Base-by-base conservation (phyloP, 192 early-diverging fungal species). In the Coemansia sp. region DNA sequence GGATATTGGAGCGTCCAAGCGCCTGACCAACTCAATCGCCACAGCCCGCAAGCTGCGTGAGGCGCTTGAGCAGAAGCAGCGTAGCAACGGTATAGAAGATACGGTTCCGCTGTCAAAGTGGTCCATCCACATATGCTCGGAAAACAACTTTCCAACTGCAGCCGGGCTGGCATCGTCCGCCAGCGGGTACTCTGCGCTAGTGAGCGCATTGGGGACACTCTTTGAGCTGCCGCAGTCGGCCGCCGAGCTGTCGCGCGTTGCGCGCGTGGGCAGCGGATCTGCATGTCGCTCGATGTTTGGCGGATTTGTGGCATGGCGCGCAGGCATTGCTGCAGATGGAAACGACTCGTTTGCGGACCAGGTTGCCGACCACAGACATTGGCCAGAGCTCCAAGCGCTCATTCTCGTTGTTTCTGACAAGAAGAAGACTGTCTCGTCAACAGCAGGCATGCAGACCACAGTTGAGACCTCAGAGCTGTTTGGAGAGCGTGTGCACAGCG, bases 111-210 rank as follows among this genome's bases (percentile, higher is more conserved):
- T 98, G 42, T 88, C 94, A 0, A 63, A 67, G 39, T 89, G 86
- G 73, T 59, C 77, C n/a, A 73, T 98, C 58, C 94, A 94, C 67
- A 88, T 99, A 48, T 91, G 89, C 73, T 98, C 96, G n/a, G 92
- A 91, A 66, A 99, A 99, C 89, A 99, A 98, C 84, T 99, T 99
- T 84, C 98, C 98, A 18, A 99, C 98, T 7, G 98, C 98, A 22
- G 98, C 98, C 1, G 98, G 98, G 8, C 85, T 99, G 36, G 98
- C 98, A 8, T 98, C 97, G 51, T 95, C 94, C 9, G 98, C 98
- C 12, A 93, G 93, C 26, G 98, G 98, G 6, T 96, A 95, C 43
- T 97, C 98, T 32, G 93, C 93, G 67, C 83, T 99, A 57, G 94
- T 95, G 36, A 94, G 88, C 59, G 90, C 93, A 0, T 77, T 98